These are phyloP conservation scores for Sporisorium graminicola DNA, from an alignment of 1,284 basidiomycete genomes.

Conservation along the genomic window DNA sequence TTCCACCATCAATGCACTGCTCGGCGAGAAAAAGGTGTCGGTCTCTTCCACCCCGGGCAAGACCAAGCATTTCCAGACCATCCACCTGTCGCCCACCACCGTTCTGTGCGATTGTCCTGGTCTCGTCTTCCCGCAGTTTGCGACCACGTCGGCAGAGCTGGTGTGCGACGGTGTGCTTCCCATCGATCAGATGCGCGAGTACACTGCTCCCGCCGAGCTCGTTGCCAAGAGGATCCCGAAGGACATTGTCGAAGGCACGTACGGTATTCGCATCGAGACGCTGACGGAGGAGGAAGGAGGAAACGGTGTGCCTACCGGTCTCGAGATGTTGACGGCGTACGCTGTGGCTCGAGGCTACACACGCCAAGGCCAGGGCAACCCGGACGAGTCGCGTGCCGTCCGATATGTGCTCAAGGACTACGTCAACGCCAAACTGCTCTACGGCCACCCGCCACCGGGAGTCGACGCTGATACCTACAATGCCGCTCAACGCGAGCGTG, in stretches of 20 bases:
- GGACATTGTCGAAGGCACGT: constrained; percentile 87
- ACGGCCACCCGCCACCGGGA: constrained; percentile 82
- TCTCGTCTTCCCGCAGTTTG: constrained; percentile 96
- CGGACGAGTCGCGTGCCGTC: constrained; percentile 93
- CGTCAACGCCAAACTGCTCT: constrained; percentile 92
- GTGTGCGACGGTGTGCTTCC: constrained; percentile 97
- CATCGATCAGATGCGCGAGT: constrained; percentile 96
- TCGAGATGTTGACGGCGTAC: constrained; percentile 88
- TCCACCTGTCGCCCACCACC: constrained; percentile 87
- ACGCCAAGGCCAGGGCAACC: constrained; percentile 93
- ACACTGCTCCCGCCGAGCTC: constrained; percentile 86
- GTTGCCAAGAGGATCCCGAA: constrained; percentile 85
- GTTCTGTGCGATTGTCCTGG: constrained; percentile 99
- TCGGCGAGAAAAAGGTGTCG: constrained; percentile 69
- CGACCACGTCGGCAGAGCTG: constrained; percentile 80
- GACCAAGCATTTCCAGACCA: constrained; percentile 99
- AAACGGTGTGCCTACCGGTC: constrained; percentile 80
- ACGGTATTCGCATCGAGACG: constrained; percentile 84
- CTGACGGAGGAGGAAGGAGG: constrained; percentile 85
- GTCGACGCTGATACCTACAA: constrained; percentile 82
- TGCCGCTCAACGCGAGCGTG: constrained; percentile 77
- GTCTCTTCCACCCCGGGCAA: constrained; percentile 75
- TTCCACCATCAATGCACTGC: constrained; percentile 68
- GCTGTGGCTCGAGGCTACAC: constrained; percentile 85
- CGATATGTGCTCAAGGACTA: constrained; percentile 97